Evolutionary conservation across 148 eudicot species (phyloP).

Genomic region (Arctostaphylos glauca): DNA sequence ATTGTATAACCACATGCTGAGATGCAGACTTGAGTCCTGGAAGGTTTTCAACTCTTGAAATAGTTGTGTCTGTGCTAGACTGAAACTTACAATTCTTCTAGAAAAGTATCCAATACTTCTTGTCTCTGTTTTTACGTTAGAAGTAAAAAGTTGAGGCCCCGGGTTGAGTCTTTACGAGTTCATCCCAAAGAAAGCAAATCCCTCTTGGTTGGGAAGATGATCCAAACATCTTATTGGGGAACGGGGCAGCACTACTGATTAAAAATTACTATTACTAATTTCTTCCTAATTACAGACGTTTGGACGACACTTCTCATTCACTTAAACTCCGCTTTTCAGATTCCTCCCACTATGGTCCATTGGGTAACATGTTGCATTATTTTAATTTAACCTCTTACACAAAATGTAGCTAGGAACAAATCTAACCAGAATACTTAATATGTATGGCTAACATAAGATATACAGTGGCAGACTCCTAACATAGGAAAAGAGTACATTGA

Average conservation of each 20-base stretch:
- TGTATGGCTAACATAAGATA: not conserved
- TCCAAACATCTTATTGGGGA: too few species aligned
- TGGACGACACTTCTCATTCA: not conserved
- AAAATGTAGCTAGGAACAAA: not conserved
- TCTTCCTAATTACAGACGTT: not conserved
- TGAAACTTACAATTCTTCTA: not conserved
- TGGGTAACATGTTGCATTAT: not conserved
- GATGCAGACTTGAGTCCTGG: slow-evolving; percentile 4
- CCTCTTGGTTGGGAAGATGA: too few species aligned
- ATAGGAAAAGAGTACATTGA: not conserved
- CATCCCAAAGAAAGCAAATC: too few species aligned
- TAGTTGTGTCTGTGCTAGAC: not conserved
- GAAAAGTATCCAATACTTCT: not conserved
- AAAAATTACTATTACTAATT: not conserved
- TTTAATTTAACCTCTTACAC: not conserved
- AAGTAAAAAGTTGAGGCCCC: too few species aligned
- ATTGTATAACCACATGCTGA: not conserved
- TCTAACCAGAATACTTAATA: not conserved
- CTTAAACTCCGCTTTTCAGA: not conserved
- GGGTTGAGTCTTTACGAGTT: too few species aligned
- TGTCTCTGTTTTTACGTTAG: not conserved
- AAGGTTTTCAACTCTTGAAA: not conserved
- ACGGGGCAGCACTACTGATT: not conserved
- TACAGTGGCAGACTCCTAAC: not conserved
- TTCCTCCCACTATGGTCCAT: not conserved